phyloP scores from a whole-genome alignment of 2,329 filamentous ascomycete species.

The Penicillium sp. region DNA sequence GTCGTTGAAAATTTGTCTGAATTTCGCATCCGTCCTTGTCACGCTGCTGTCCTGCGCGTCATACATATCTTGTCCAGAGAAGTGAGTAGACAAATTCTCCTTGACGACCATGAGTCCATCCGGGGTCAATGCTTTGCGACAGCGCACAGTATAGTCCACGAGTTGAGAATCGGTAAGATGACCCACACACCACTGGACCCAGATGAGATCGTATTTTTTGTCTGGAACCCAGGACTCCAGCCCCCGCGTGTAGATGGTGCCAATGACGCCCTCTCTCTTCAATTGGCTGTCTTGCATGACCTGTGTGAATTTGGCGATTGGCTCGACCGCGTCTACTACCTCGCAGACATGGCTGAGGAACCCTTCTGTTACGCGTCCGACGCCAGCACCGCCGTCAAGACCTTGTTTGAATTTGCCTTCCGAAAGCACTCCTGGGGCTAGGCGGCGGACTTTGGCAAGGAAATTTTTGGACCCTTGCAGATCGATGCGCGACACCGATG shows the following conservation, averaged over 20 bases:
- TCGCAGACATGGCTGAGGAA: conserved; percentile 71
- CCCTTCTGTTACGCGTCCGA: conserved; percentile 78
- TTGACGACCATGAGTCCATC: conserved; percentile 66
- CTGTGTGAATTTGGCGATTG: conserved; percentile 76
- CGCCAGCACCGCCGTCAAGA: conserved; percentile 67
- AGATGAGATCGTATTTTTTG: conserved; percentile 73
- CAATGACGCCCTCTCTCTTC: conserved; percentile 51
- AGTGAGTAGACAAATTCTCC: conserved; percentile 70
- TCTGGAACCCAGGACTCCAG: conserved; percentile 68
- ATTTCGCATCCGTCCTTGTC: conserved; percentile 74
- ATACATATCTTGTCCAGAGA: conserved; percentile 64
- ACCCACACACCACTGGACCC: conserved; percentile 88
- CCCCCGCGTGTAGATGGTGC: conserved; percentile 69
- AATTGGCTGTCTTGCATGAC: conserved; percentile 49
- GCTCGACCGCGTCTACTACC: conserved; percentile 80
- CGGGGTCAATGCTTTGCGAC: conserved; percentile 52
- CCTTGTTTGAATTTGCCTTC: conserved; percentile 34
- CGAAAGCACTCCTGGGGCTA: conserved; percentile 19
- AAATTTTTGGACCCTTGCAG: conserved; percentile 71
- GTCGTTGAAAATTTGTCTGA: conserved; percentile 66
- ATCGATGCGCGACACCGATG: conserved; percentile 68
- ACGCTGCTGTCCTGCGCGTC: conserved; percentile 76
- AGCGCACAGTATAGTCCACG: conserved; percentile 64
- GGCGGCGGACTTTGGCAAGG: conserved; percentile 62
- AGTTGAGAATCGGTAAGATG: conserved; percentile 77